Percentiles rank a stretch among this genome's conserved stretches.
Evolutionary conservation across 2,329 filamentous ascomycete species (phyloP).

Genomic region (Beauveria australis): DNA sequence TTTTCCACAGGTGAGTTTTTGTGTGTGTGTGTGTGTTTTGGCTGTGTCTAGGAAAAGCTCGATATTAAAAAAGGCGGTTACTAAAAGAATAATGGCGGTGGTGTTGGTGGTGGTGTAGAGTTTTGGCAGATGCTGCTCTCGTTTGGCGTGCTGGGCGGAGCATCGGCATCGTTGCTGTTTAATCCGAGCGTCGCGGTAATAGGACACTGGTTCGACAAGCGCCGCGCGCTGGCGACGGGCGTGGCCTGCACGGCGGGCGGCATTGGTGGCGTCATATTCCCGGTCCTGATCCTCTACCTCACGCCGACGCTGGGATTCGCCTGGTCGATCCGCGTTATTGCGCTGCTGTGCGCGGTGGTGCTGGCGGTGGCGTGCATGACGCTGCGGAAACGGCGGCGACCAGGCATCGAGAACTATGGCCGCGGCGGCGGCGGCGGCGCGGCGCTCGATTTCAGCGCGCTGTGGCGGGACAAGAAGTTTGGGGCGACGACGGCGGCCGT

Average conservation of each 20-base stretch:
- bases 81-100: not conserved
- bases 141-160: constrained; percentile 58
- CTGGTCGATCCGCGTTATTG: constrained; percentile 24
- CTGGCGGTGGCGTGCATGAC: constrained; percentile 21
- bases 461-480: constrained; percentile 39
- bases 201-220: constrained; percentile 59
- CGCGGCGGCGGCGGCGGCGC: constrained; percentile 30
- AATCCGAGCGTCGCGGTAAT: constrained; percentile 59
- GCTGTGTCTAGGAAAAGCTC: too few relatives aligned
- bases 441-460: constrained; percentile 42
- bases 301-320: constrained; percentile 22
- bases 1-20: constrained; percentile 39
- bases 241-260: constrained; percentile 59
- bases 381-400: constrained; percentile 36
- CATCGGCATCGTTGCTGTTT: constrained; percentile 60
- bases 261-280: constrained; percentile 48
- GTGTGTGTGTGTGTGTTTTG: too few relatives aligned
- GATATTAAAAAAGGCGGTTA: too few relatives aligned
- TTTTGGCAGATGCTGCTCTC: constrained; percentile 67
- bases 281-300: constrained; percentile 22
- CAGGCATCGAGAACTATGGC: constrained; percentile 16
- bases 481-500: constrained; percentile 43
- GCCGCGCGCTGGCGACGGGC: constrained; percentile 60
- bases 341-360: constrained; percentile 18
- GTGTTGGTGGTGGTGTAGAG: constrained; percentile 20